Evolutionary conservation across 768 basidiomycete species (phyloP).

Genomic region (Leccinum obscurum): DNA sequence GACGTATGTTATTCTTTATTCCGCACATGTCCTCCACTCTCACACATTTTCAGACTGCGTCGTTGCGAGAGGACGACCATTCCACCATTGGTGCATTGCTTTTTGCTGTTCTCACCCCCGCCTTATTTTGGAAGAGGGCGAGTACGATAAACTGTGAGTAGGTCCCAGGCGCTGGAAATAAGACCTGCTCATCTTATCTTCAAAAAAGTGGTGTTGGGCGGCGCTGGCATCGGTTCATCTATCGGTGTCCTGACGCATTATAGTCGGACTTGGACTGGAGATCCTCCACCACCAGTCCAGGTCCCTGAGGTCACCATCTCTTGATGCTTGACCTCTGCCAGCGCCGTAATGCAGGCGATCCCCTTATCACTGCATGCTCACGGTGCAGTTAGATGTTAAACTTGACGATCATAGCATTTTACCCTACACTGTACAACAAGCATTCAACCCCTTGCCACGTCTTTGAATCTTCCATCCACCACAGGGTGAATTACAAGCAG

Average conservation of each 20-base stretch:
- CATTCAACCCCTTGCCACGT: slow-evolving; percentile 41
- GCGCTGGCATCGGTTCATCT: slow-evolving; percentile 65
- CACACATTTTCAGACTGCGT: slow-evolving; percentile 45
- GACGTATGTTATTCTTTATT: slow-evolving; percentile 45
- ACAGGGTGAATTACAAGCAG: slow-evolving; percentile 59
- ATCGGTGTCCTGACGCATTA: slow-evolving; percentile 61
- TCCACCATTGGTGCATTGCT: slow-evolving; percentile 72
- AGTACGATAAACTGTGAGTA: slow-evolving; percentile 55
- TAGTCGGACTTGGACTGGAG: slow-evolving; percentile 51
- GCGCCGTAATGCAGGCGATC: not conserved
- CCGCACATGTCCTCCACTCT: not conserved
- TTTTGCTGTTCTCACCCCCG: slow-evolving; percentile 62
- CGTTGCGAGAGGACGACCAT: slow-evolving; percentile 69
- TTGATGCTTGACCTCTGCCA: slow-evolving; percentile 2
- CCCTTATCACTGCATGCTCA: not conserved
- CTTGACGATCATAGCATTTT: slow-evolving; percentile 2
- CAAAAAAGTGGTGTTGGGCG: slow-evolving; percentile 63
- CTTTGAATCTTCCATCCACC: slow-evolving; percentile 66
- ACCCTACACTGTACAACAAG: slow-evolving; percentile 14
- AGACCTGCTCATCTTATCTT: not conserved
- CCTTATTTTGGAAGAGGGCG: slow-evolving; percentile 73
- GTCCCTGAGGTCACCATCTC: slow-evolving; percentile 34
- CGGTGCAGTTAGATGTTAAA: not conserved
- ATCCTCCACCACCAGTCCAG: slow-evolving; percentile 44
- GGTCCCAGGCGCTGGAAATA: slow-evolving; percentile 15